phyloP scores from a whole-genome alignment of 2,329 filamentous ascomycete species.

The Coniella lustricola region DNA sequence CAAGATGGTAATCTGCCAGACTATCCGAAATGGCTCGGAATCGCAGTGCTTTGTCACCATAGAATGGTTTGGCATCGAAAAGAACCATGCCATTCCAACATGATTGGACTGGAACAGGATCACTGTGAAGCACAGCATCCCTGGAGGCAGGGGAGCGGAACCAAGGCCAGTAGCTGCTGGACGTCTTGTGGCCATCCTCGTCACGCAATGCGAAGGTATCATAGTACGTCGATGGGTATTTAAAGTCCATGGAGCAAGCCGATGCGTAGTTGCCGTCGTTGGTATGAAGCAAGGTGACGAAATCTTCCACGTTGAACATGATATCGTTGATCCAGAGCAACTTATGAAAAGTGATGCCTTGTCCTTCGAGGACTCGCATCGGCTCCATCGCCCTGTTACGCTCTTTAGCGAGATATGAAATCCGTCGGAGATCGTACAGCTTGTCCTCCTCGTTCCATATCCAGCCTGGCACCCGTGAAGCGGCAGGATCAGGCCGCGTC shows the following conservation, averaged over 20 bases:
- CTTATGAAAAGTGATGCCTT: slow-evolving; percentile 47
- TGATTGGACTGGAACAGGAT: slow-evolving; percentile 52
- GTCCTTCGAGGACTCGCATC: slow-evolving; percentile 38
- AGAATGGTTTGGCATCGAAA: slow-evolving; percentile 40
- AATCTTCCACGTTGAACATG: slow-evolving; percentile 48
- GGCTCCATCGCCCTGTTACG: slow-evolving; percentile 58
- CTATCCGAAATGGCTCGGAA: slow-evolving; percentile 59
- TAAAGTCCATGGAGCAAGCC: slow-evolving; percentile 55
- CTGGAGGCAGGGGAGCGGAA: slow-evolving; percentile 39
- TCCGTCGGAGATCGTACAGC: slow-evolving; percentile 52
- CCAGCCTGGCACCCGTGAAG: slow-evolving; percentile 48
- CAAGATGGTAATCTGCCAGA: slow-evolving; percentile 56
- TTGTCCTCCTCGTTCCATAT: slow-evolving; percentile 45
- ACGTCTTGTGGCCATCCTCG: slow-evolving; percentile 41
- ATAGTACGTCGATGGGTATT: slow-evolving; percentile 45
- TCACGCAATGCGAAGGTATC: slow-evolving; percentile 57
- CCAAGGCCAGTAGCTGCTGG: slow-evolving; percentile 52
- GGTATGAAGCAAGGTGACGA: slow-evolving; percentile 46
- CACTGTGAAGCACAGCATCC: slow-evolving; percentile 39
- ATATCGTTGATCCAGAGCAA: slow-evolving; percentile 57
- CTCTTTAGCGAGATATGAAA: slow-evolving; percentile 59
- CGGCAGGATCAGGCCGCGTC: slow-evolving; percentile 26
- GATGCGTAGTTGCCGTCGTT: slow-evolving; percentile 49
- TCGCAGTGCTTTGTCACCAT: slow-evolving; percentile 35
- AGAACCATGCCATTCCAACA: slow-evolving; percentile 63